Percentiles rank a stretch among this genome's conserved stretches.
Conservation (phyloP, 2,329 filamentous ascomycete genomes). For the Orbilia blumenaviensis region DNA sequence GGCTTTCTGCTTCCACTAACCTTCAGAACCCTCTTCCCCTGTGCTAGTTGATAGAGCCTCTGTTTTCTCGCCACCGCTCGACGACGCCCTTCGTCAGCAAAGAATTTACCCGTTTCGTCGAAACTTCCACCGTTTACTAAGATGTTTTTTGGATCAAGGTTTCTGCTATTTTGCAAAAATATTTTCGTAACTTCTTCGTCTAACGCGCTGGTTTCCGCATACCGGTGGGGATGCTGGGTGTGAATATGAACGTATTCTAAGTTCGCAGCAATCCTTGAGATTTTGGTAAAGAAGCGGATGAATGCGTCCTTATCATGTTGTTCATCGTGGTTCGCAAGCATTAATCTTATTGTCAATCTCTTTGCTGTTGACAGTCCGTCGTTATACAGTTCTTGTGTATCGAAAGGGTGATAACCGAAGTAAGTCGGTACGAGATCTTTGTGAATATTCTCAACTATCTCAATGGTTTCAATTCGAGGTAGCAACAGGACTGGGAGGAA, state of each 20-base stretch:
- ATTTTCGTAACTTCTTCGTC: neutral
- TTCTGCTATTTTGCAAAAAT: neutral
- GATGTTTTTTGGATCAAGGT: neutral
- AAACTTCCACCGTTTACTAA: neutral
- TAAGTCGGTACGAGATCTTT: no score
- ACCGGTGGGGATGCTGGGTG: neutral
- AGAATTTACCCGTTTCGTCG: neutral
- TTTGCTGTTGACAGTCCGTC: neutral
- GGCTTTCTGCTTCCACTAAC: no score
- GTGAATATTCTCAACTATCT: no score
- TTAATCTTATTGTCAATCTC: no score
- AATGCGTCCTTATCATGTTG: no score
- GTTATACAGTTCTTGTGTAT: neutral
- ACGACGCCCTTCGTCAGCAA: neutral
- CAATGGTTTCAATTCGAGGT: neutral
- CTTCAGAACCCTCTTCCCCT: neutral
- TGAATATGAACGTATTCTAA: neutral
- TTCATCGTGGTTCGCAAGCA: no score
- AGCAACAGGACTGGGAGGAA: neutral
- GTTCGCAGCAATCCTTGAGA: neutral
- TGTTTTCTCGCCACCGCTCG: neutral
- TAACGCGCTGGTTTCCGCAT: neutral
- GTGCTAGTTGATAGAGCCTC: neutral
- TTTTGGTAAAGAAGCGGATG: neutral
- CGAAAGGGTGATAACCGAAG: no score